These are phyloP conservation scores for Leishmania arabica DNA, from an alignment of 208 protist genomes.

Conservation along the genomic window DNA sequence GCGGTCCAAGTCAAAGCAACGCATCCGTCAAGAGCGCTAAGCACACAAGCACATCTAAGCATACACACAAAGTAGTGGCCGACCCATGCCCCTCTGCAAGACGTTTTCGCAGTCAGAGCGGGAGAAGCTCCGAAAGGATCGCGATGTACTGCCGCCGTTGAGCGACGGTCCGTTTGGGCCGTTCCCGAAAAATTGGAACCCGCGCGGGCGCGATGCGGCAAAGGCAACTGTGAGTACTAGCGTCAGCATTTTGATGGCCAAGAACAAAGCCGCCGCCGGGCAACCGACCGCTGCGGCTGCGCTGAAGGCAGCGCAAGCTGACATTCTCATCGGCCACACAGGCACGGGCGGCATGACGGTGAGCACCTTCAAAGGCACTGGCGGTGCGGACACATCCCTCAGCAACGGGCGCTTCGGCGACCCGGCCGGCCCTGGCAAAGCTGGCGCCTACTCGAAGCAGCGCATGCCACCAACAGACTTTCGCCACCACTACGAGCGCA, in stretches of 20 bases:
- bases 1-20: neutral
- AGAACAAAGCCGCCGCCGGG: conserved; percentile 25
- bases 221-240: conserved; percentile 42
- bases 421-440: conserved; percentile 66
- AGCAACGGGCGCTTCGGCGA: conserved; percentile 80
- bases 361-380: conserved; percentile 80
- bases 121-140: conserved; percentile 66
- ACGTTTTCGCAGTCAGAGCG: conserved; percentile 66
- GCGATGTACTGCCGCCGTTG: conserved; percentile 66
- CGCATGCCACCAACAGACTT: conserved; percentile 95
- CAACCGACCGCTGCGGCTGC: conserved; percentile 6
- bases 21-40: neutral
- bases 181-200: conserved; percentile 55
- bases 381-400: conserved; percentile 35
- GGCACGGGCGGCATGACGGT: conserved; percentile 82
- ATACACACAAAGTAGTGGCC: neutral
- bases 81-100: conserved; percentile 25
- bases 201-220: conserved; percentile 28
- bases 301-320: conserved; percentile 10
- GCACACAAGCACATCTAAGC: neutral
- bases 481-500: conserved; percentile 97
- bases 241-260: conserved; percentile 10
- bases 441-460: conserved; percentile 72
- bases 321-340: conserved; percentile 73
- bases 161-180: conserved; percentile 87